Percentiles rank a stretch among this genome's conserved stretches.
phyloP scores from a whole-genome alignment of 768 basidiomycete genomes.

The Pholiota molesta region DNA sequence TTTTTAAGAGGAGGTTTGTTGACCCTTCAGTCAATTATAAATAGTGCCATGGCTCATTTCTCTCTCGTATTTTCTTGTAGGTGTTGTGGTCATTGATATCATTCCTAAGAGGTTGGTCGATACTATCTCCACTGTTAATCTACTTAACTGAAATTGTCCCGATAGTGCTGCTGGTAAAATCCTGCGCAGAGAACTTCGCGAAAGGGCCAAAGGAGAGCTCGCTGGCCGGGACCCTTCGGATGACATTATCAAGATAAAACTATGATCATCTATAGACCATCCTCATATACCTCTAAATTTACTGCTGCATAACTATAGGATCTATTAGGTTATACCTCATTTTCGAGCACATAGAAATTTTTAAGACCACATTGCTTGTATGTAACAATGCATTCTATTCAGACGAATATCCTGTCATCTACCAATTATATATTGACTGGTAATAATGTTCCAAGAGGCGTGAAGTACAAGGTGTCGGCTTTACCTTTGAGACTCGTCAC shows the following conservation, averaged over 20 bases:
- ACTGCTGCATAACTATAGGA: constrained; percentile 4
- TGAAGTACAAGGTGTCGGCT: too few relatives aligned
- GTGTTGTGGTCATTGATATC: constrained; percentile 60
- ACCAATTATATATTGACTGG: too few relatives aligned
- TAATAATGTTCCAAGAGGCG: too few relatives aligned
- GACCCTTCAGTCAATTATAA: not conserved
- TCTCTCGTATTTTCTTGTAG: constrained; percentile 41
- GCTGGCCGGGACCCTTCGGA: constrained; percentile 40
- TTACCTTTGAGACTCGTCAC: too few relatives aligned
- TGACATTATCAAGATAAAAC: constrained; percentile 33
- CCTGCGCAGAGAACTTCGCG: constrained; percentile 74
- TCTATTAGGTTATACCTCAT: not conserved
- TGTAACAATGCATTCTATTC: too few relatives aligned
- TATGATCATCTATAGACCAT: constrained; percentile 24
- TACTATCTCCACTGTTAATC: not conserved
- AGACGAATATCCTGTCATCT: too few relatives aligned
- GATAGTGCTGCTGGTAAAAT: constrained; percentile 87
- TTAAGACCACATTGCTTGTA: too few relatives aligned
- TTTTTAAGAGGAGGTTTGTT: constrained; percentile 66
- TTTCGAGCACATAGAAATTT: too few relatives aligned
- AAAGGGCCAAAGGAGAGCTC: constrained; percentile 61
- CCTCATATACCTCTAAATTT: not conserved
- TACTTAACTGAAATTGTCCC: constrained; percentile 8
- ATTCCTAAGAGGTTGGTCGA: constrained; percentile 68
- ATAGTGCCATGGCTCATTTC: not conserved